Percentiles rank a stretch among this genome's conserved stretches.
These are phyloP conservation scores for Sporothrix globosa DNA, from an alignment of 2,329 filamentous ascomycete species.

Conservation along the genomic window DNA sequence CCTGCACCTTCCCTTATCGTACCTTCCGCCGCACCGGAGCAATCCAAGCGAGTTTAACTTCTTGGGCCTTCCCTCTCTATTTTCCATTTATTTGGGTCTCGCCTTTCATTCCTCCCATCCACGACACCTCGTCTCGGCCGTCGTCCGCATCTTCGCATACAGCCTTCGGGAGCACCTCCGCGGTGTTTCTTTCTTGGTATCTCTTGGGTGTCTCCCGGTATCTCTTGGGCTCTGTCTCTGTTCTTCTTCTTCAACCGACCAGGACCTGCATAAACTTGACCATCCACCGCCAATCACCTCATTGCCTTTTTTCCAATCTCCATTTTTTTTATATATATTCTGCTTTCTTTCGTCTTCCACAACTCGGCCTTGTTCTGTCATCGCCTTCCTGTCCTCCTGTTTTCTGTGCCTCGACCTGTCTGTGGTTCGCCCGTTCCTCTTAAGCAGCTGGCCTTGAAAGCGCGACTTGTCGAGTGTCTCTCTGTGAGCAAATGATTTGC, in stretches of 20 bases:
- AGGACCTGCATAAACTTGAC: constrained; percentile 17
- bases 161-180: constrained; percentile 21
- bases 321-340: background rate
- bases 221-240: background rate
- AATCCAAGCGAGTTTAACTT: constrained; percentile 26
- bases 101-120: background rate
- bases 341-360: background rate
- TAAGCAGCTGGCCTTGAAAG: background rate
- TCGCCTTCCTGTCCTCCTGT: background rate
- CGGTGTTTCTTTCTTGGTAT: background rate
- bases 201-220: background rate
- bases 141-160: background rate
- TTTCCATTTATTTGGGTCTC: constrained; percentile 6
- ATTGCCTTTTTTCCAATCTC: constrained; percentile 18
- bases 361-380: constrained; percentile 10
- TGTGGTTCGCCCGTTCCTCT: background rate
- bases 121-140: background rate
- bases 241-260: background rate
- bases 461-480: background rate
- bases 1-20: constrained; percentile 14
- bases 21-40: constrained; percentile 24
- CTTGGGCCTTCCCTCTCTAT: constrained; percentile 8
- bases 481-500: background rate
- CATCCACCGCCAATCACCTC: constrained; percentile 25
- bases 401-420: background rate